Evolutionary conservation across 1,139 yeast species (phyloP).

Genomic region (Blastobotrys arbuscula): DNA sequence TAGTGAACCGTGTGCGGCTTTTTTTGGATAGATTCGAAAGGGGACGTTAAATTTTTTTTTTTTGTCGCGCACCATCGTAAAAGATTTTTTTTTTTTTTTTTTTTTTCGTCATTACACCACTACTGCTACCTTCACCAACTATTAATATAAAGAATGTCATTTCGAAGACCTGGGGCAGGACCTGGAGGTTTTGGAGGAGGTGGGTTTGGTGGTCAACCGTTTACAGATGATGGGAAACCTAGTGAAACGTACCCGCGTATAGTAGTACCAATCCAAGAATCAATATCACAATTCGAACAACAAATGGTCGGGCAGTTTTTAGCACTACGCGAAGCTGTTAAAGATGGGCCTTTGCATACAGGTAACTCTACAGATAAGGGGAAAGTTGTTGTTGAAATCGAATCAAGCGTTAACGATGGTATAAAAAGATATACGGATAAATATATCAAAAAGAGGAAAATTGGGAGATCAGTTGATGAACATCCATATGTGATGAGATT

Average conservation of each 20-base stretch:
- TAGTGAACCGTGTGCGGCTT: neutral
- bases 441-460: constrained; percentile 57
- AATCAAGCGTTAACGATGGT: constrained; percentile 29
- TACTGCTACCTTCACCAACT: neutral
- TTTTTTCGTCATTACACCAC: neutral
- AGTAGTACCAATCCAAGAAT: constrained; percentile 59
- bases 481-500: constrained; percentile 60
- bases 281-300: constrained; percentile 50
- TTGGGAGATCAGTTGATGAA: constrained; percentile 75
- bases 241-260: constrained; percentile 29
- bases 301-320: constrained; percentile 61
- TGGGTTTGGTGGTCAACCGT: neutral
- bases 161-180: constrained; percentile 2
- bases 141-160: constrained; percentile 7
- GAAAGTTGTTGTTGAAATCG: constrained; percentile 28
- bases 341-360: constrained; percentile 73
- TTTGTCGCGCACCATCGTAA: no score
- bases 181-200: constrained; percentile 1
- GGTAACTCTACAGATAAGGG: constrained; percentile 41
- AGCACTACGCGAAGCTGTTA: constrained; percentile 50
- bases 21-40: neutral
- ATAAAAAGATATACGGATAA: constrained; percentile 36
- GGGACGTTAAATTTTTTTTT: no score
- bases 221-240: constrained; percentile 16
- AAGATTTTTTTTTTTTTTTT: neutral